Evolutionary conservation across 1,284 basidiomycete genomes (phyloP), one percentile per base, ranked within the genome.

Genomic region (Abortiporus biennis): DNA sequence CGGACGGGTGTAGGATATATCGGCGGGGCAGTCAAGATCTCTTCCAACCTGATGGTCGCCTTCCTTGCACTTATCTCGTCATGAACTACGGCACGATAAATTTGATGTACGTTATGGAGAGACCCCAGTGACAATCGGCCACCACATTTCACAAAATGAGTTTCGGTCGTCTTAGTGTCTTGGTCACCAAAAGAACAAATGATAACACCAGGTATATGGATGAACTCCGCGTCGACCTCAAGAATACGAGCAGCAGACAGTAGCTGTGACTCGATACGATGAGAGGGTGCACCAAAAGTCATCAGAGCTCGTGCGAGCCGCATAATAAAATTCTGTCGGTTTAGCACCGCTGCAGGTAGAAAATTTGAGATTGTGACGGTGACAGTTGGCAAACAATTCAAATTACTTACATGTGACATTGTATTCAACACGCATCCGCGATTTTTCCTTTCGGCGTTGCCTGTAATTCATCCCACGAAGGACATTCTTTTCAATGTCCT

Each of bases 161-260:
- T 89, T 61, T 90, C 85, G 15, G 84, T 84, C 5, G 78, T 78
- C 53, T 82, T 81, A 21, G 81, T 76, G 56, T 87, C 85, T 50
- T 76, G 76, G 57, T 89, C 85, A 1, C 83, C 84, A 56, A 92
- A 92, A 37, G 81, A 85, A 50, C 82, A 85, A 48, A 92, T 87
- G 46, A 92, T 86, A 53, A 90, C 78, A 9, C 76, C 78, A 9
- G 89, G 88, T 11, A 91, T 70, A 59, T 90, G 82, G 33, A 87
- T 80, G 54, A 87, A 88, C 55, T 86, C 84, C 25, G 85, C 86
- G 55, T 90, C 78, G 33, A 93, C 76, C 55, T 91, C 85, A 11
- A 93, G 75, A 42, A 92, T 87, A 17, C 80, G 73, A 1, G 89
- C 85, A 3, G 87, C 86, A 3, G 91, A 84, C 5, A 69, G 60